Evolutionary conservation across 192 early-diverging fungal species (phyloP).

Genomic region (Podochytrium sp.): DNA sequence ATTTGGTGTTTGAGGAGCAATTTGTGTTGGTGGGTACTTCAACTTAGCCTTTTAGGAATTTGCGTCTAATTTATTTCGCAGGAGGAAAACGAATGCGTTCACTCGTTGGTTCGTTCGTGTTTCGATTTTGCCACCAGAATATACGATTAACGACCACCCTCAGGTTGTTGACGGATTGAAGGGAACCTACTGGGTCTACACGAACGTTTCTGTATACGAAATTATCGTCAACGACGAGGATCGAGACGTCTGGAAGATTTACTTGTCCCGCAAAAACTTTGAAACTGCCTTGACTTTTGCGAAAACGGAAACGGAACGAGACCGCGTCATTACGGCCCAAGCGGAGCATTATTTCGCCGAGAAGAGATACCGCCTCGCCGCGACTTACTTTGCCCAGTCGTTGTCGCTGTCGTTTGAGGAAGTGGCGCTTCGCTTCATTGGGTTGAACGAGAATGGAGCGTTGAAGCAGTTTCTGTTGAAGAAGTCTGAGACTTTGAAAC

Average conservation of each 20-base stretch:
- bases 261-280: conserved; percentile 79
- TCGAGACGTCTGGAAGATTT: conserved; percentile 92
- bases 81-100: conserved; percentile 13
- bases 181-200: conserved; percentile 92
- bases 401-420: conserved; percentile 84
- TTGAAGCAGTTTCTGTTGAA: conserved; percentile 77
- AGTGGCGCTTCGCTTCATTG: conserved; percentile 84
- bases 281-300: conserved; percentile 81
- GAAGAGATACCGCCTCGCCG: conserved; percentile 73
- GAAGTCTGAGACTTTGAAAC: conserved; percentile 72
- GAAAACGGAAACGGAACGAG: conserved; percentile 72
- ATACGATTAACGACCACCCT: background rate
- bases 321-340: conserved; percentile 80
- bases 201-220: conserved; percentile 83
- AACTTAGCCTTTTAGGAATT: background rate
- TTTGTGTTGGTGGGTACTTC: conserved; percentile 60
- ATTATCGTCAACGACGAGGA: conserved; percentile 91
- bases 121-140: background rate
- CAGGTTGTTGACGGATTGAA: conserved; percentile 70
- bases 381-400: conserved; percentile 85
- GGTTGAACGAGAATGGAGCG: conserved; percentile 70
- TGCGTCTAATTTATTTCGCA: background rate
- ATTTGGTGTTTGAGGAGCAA: conserved; percentile 82
- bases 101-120: background rate
- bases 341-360: conserved; percentile 85